Percentiles rank a stretch among this genome's conserved stretches.
phyloP scores from a whole-genome alignment of 345 rosid genomes.

The Moringa oleifera region DNA sequence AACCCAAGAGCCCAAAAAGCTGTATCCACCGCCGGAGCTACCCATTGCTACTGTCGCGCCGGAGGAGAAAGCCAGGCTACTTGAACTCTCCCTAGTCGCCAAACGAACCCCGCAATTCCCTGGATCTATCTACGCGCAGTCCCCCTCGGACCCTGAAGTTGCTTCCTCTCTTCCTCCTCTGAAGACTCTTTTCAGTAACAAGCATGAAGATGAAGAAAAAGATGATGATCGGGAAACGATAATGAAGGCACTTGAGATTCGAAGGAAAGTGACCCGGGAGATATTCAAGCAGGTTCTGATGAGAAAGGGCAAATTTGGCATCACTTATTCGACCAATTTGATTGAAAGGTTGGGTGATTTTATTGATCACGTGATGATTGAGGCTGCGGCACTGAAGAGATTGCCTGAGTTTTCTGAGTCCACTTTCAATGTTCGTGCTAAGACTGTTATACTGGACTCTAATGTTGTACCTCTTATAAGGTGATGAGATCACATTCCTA shows the following conservation, averaged over 20 bases:
- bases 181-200: constrained; percentile 25
- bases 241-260: constrained; percentile 56
- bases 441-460: constrained; percentile 50
- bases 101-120: constrained; percentile 68
- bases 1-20: not conserved
- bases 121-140: constrained; percentile 43
- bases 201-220: constrained; percentile 22
- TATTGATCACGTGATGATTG: constrained; percentile 68
- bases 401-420: constrained; percentile 43
- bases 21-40: constrained; percentile 6
- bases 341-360: constrained; percentile 45
- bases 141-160: constrained; percentile 23
- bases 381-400: constrained; percentile 73
- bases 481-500: constrained; percentile 22
- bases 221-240: constrained; percentile 54
- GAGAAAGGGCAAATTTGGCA: constrained; percentile 76
- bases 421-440: constrained; percentile 56
- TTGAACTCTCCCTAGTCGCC: constrained; percentile 51
- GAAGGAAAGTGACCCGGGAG: constrained; percentile 72
- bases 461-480: constrained; percentile 73
- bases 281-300: constrained; percentile 62
- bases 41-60: constrained; percentile 18
- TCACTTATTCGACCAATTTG: constrained; percentile 73
- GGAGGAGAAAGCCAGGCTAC: constrained; percentile 45
- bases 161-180: constrained; percentile 40